phyloP scores from a whole-genome alignment of 164 flowering plant species.

The Piper betle region DNA sequence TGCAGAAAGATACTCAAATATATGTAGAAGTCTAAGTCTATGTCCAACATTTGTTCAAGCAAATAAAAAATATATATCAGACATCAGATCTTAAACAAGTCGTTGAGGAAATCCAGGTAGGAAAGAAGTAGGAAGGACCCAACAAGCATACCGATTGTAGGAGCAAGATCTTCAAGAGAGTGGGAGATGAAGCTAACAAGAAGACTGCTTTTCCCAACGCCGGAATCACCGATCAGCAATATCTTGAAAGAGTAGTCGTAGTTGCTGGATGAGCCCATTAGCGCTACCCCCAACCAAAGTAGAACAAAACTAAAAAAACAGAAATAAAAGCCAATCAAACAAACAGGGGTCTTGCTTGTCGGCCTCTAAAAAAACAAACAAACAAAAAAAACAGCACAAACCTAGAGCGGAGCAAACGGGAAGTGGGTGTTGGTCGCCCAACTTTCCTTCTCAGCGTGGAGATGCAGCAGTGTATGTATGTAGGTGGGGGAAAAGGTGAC shows the following conservation, averaged over 20 bases:
- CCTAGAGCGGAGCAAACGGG: not conserved
- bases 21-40: too few relatives aligned
- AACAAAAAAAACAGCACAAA: not conserved
- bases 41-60: not conserved
- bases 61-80: too few relatives aligned
- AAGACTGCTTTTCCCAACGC: conserved; percentile 64
- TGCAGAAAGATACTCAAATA: too few relatives aligned
- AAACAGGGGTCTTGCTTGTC: not conserved
- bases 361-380: not conserved
- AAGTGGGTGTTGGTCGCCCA: not conserved
- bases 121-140: not conserved
- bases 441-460: not conserved
- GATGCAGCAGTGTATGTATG: not conserved
- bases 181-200: conserved; percentile 52
- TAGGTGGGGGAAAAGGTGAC: not conserved
- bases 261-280: conserved; percentile 37
- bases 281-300: not conserved
- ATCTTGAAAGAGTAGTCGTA: conserved; percentile 61
- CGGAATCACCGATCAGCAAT: conserved; percentile 60
- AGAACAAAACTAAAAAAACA: not conserved
- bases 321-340: too few relatives aligned
- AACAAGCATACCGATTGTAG: conserved; percentile 44
- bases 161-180: conserved; percentile 37
- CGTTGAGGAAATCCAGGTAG: not conserved
- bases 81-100: too few relatives aligned